Conservation (phyloP, 2,329 filamentous ascomycete genomes). For the Graphilbum fragrans region DNA sequence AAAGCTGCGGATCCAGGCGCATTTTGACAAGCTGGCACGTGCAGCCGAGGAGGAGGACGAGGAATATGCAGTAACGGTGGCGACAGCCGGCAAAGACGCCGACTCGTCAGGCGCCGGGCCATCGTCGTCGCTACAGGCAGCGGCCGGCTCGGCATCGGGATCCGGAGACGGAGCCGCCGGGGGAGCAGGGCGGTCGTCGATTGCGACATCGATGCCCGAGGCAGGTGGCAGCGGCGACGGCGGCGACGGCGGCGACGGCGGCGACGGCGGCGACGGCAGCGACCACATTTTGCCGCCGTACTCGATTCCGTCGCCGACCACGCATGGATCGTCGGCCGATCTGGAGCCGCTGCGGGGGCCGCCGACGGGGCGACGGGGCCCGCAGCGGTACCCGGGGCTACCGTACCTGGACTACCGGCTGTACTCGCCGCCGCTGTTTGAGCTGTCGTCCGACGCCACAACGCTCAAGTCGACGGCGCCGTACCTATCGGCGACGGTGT, state of each 20-base stretch:
- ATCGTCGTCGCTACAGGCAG: no score
- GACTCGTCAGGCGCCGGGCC: no score
- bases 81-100: no score
- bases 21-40: background rate
- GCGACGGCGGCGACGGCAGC: background rate
- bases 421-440: slow-evolving; percentile 39
- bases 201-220: background rate
- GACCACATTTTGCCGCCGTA: background rate
- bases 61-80: no score
- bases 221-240: background rate
- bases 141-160: no score
- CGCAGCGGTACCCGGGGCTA: slow-evolving; percentile 31
- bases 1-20: background rate
- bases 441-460: slow-evolving; percentile 34
- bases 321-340: background rate
- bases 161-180: no score
- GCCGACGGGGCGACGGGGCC: background rate
- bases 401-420: slow-evolving; percentile 37
- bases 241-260: background rate
- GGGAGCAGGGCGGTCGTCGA: no score
- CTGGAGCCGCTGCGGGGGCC: slow-evolving; percentile 5
- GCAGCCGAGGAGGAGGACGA: no score
- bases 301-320: background rate
- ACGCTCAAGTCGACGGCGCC: slow-evolving; percentile 33
- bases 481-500: slow-evolving; percentile 33